phyloP scores from a whole-genome alignment of 164 flowering plant species.

The Annona cherimola region DNA sequence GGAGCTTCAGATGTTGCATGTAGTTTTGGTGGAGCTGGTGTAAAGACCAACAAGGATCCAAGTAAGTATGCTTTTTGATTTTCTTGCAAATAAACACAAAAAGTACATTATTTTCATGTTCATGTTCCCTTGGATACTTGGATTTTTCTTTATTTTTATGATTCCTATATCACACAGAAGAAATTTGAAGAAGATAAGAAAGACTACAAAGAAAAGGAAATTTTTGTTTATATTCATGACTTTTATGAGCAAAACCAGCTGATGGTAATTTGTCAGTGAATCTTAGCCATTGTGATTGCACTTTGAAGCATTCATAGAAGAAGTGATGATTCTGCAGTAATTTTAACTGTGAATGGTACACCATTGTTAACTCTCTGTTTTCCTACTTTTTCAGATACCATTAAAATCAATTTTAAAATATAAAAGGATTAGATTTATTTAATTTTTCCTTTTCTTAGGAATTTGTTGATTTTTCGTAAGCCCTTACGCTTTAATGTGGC shows the following conservation, averaged over 20 bases:
- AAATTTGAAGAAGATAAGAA: not conserved
- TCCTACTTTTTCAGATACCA: no score
- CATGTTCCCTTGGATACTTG: not conserved
- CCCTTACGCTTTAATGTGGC: no score
- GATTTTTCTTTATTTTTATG: not conserved
- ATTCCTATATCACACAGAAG: not conserved
- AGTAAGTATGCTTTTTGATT: slow-evolving; percentile 42
- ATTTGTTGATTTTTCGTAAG: no score
- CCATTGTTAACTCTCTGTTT: no score
- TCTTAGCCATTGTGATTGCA: no score
- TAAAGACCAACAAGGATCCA: slow-evolving; percentile 70
- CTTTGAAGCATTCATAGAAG: no score
- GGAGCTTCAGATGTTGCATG: slow-evolving; percentile 86
- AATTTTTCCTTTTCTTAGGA: no score
- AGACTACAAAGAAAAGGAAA: not conserved
- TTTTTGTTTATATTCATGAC: not conserved
- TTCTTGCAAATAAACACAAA: not conserved
- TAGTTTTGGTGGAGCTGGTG: slow-evolving; percentile 84
- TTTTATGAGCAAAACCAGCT: not conserved
- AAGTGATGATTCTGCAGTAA: no score
- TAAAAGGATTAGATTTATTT: no score
- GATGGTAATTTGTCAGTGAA: no score
- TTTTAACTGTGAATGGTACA: no score
- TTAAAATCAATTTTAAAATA: no score
- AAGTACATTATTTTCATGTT: not conserved